phyloP scores from a whole-genome alignment of 2,329 filamentous ascomycete genomes.

The Coniochaeta hoffmannii region DNA sequence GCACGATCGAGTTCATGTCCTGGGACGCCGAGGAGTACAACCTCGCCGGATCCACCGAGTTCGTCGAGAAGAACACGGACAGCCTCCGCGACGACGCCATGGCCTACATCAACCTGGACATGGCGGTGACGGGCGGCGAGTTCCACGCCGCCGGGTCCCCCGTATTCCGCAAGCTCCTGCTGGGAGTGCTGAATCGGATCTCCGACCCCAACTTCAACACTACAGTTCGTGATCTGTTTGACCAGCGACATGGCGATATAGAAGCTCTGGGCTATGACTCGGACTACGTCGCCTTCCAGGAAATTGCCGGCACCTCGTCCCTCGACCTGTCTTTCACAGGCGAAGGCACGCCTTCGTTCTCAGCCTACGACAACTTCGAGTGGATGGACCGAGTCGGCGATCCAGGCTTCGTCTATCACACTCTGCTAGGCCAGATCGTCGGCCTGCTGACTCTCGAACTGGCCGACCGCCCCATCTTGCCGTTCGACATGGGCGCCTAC shows the following conservation, averaged over 20 bases:
- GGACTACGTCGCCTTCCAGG: conserved; percentile 86
- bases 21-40: conserved; percentile 97
- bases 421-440: conserved; percentile 69
- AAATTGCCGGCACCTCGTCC: conserved; percentile 81
- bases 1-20: conserved; percentile 94
- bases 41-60: conserved; percentile 87
- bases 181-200: conserved; percentile 67
- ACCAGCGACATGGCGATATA: conserved; percentile 52
- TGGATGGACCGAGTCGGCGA: conserved; percentile 79
- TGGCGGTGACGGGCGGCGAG: conserved; percentile 65
- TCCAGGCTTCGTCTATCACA: conserved; percentile 76
- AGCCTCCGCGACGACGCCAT: conserved; percentile 65
- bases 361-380: conserved; percentile 83
- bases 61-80: conserved; percentile 78
- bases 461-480: conserved; percentile 70
- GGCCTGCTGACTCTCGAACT: conserved; percentile 80
- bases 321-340: conserved; percentile 76
- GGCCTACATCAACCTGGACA: conserved; percentile 88
- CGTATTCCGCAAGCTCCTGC: conserved; percentile 64
- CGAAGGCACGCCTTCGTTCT: conserved; percentile 62
- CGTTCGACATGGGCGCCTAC: conserved; percentile 74
- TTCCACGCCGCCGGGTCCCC: conserved; percentile 79
- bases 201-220: conserved; percentile 63
- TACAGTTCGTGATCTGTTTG: conserved; percentile 71
- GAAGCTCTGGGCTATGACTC: conserved; percentile 65